These are phyloP conservation scores for Termitomyces sp. DNA, from an alignment of 768 basidiomycete species.

Conservation along the genomic window DNA sequence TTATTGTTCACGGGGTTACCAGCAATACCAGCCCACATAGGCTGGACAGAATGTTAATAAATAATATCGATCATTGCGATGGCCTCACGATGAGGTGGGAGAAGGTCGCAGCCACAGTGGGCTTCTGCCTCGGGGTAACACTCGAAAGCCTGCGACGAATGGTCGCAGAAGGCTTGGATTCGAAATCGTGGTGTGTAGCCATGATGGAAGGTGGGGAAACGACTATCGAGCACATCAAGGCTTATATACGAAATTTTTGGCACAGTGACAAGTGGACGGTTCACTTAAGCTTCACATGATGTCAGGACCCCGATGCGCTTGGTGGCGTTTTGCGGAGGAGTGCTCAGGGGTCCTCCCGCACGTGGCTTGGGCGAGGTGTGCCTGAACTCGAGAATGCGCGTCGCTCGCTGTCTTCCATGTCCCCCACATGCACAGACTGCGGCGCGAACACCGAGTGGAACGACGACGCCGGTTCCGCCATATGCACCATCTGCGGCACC, in stretches of 20 bases:
- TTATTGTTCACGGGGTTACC: constrained; percentile 56
- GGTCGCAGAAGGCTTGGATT: constrained; percentile 59
- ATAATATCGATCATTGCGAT: constrained; percentile 16
- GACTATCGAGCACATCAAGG: constrained; percentile 13
- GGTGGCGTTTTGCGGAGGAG: constrained; percentile 2
- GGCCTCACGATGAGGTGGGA: constrained; percentile 60
- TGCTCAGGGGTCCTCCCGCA: constrained; percentile 10
- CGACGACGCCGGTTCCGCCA: constrained; percentile 51
- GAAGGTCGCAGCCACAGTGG: constrained; percentile 48
- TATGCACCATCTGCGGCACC: constrained; percentile 72
- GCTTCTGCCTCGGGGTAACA: constrained; percentile 41
- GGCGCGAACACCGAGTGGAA: constrained; percentile 46
- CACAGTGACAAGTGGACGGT: constrained; percentile 10
- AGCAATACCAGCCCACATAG: constrained; percentile 85
- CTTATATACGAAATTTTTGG: constrained; percentile 25
- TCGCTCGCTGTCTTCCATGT: constrained; percentile 20
- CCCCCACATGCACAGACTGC: constrained; percentile 47
- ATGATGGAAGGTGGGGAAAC: constrained; percentile 33
- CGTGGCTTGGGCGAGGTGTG: constrained; percentile 5
- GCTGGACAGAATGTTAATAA: constrained; percentile 36
- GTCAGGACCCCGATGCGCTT: constrained; percentile 10
- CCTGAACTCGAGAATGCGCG: neutral
- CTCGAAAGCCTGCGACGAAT: constrained; percentile 67
- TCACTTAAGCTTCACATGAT: constrained; percentile 7
- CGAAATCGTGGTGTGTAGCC: constrained; percentile 50